Evolutionary conservation across 441 rosid genomes (phyloP), one percentile per base, ranked within the genome.

Genomic region (Gossypium gossypioides): DNA sequence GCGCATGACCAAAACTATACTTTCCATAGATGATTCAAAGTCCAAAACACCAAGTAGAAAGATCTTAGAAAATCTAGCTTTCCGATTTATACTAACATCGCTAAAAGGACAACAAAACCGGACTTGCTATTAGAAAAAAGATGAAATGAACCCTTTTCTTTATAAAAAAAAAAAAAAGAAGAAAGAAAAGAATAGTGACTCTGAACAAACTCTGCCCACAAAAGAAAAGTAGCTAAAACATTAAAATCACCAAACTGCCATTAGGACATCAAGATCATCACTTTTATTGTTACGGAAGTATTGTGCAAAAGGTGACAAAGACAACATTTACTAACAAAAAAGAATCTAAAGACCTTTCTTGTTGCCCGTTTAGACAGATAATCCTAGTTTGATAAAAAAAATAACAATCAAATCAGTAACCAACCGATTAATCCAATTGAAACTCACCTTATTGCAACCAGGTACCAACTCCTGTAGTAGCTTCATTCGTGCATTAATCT

Each of bases 381-480:
- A 59, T 59, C 67, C 27, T 71, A 46, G 29, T 60, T 60, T 44
- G 61, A 70, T 70, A 0, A 18, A 44, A 13, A 32, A 50, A 61
- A 52, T 64, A 55, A 37, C 21, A 7, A 64, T 73, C 56, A 73
- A 73, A 73, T 63, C 70, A 73, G 82, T 78, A 80, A 87, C 67
- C 76, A 77, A 69, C 71, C 57, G 37, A 72, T 72, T 83, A 63
- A 61, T 56, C 34, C 70, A 6, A 76, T 21, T 64, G 73, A 56
- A 48, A 73, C 78, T 60, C 75, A 81, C 81, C 82, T 83, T 85
- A 77, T 75, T 84, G 83, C 90, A 87, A 21, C 91, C 91, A 15
- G 91, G 91, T 83, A 87, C 89, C 84, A 87, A 85, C 67, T 87
- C 91, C 59, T 87, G 91, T 42, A 87, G 83, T 40, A 87, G 80